phyloP scores from a whole-genome alignment of 2,329 filamentous ascomycete species.

The Cryphonectria parasitica region DNA sequence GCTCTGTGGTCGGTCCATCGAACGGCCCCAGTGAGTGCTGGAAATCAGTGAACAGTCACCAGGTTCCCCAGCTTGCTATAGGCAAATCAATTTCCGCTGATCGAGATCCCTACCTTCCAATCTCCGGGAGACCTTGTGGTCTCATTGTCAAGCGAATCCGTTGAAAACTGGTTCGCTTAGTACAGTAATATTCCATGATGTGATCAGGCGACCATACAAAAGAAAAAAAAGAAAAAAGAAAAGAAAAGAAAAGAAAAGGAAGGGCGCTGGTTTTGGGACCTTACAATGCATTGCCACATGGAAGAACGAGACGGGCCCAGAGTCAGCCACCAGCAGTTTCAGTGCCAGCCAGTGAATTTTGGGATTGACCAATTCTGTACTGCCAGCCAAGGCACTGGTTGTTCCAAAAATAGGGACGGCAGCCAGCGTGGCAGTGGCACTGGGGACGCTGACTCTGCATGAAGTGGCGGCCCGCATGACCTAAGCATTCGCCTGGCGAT shows the following conservation, averaged over 20 bases:
- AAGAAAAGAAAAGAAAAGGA: neutral
- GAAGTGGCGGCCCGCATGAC: neutral
- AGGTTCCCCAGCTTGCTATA: slow-evolving; percentile 1
- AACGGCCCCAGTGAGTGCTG: neutral
- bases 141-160: neutral
- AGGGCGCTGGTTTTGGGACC: too few species aligned
- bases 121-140: neutral
- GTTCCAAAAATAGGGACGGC: slow-evolving; percentile 16
- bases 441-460: neutral
- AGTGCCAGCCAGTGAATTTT: neutral
- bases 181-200: neutral
- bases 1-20: neutral
- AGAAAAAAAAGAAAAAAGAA: neutral
- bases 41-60: neutral
- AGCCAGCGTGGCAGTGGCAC: neutral
- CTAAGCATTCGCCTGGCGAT: slow-evolving; percentile 5
- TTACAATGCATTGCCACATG: neutral
- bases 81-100: neutral
- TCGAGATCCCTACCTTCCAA: neutral
- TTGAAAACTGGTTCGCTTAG: neutral
- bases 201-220: neutral
- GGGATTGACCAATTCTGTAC: neutral
- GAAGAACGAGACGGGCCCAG: neutral
- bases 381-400: neutral
- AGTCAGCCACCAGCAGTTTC: neutral